A percentile compares a stretch with the other conserved stretches of the same genome.
phyloP scores from a whole-genome alignment of 768 basidiomycete genomes.

The Boletus reticuloceps region DNA sequence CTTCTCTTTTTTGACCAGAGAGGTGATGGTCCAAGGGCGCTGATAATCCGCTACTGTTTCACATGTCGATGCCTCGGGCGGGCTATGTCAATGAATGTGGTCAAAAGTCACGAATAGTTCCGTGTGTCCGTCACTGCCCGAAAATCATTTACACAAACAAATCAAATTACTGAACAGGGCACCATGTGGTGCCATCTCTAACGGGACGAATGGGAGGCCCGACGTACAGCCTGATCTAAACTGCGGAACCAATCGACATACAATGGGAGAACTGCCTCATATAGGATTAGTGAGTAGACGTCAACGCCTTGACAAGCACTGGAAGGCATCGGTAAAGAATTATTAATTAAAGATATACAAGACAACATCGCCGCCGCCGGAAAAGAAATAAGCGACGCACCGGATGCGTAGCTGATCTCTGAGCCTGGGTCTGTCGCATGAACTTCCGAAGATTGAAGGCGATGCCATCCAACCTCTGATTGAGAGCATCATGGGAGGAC shows the following conservation, averaged over 20 bases:
- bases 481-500: constrained; percentile 80
- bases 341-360: background rate
- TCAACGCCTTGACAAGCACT: constrained; percentile 22
- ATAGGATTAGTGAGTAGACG: constrained; percentile 11
- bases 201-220: background rate
- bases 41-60: constrained; percentile 1
- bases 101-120: constrained; percentile 1
- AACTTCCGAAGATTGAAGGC: constrained; percentile 73
- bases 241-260: background rate
- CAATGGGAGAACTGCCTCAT: background rate
- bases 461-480: constrained; percentile 71
- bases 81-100: constrained; percentile 8
- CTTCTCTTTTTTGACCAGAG: background rate
- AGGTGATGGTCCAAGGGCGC: background rate
- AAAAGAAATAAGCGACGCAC: constrained; percentile 43
- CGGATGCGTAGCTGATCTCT: constrained; percentile 69
- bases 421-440: constrained; percentile 79
- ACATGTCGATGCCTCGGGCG: background rate
- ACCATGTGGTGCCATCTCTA: background rate
- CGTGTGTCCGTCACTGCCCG: background rate
- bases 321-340: background rate
- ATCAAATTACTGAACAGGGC: background rate
- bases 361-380: background rate
- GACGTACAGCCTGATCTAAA: background rate
- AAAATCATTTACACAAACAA: background rate